Evolutionary conservation across 2,329 filamentous ascomycete species (phyloP), one percentile per base, ranked within the genome.

Genomic region (Diaporthe amygdali): DNA sequence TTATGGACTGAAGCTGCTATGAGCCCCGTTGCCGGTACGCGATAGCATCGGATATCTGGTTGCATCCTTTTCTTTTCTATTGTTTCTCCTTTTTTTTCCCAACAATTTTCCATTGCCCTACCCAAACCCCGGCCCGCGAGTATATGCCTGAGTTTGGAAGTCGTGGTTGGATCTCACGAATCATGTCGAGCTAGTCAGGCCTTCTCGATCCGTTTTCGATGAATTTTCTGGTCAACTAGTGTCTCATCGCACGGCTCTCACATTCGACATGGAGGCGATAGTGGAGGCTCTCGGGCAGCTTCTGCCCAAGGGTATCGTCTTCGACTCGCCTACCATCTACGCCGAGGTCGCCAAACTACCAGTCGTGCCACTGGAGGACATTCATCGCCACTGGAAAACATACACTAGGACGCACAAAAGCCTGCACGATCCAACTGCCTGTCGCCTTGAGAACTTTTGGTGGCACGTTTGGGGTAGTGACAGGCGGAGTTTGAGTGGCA

Each of bases 381-480:
- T 90, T 68, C 83, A 83, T 75, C 82, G 86, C 75, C 87, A 88
- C 76, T 90, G 88, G 85, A 86, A 88, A 80, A 88, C 90, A 6
- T 91, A 91, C 75, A 89, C 89, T 14, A 89, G 85, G 37, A 91
- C 88, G 20, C 87, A 87, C 73, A 87, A 88, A 75, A 85, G 85
- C 74, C 83, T 91, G 39, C 83, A 86, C 71, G 89, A 91, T 75
- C 89, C 89, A n/a, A 91, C 88, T 3, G 88, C 89, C 34, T 87
- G 86, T 71, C 88, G 90, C 22, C 80, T 91, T 25, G 89, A 91
- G 76, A 89, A 91, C 75, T 90, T 91, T 74, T 92, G 89, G 89
- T 91, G 89, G 86, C 89, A 91, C 76, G 88, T 91, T 68, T 89
- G 88, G 85, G 89, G 89, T 41, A 91, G 90, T 74, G 82, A 90